phyloP scores from a whole-genome alignment of 2,329 filamentous ascomycete species.

The Venturia pyrina region DNA sequence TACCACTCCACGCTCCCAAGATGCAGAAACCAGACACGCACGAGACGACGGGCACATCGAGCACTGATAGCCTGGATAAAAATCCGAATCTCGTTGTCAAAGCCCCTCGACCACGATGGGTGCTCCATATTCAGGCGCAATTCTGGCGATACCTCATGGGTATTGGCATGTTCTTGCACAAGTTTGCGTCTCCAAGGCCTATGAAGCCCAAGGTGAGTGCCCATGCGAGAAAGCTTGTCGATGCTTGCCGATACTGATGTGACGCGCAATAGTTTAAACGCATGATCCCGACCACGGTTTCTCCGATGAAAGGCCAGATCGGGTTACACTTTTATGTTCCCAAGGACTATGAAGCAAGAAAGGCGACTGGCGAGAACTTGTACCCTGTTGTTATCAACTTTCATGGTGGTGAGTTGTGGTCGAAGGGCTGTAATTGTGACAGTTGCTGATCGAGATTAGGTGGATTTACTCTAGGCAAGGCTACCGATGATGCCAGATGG shows the following conservation, averaged over 20 bases:
- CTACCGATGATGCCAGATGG: conserved; percentile 53
- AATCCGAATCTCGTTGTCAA: background rate
- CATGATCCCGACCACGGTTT: conserved; percentile 42
- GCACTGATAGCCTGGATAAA: background rate
- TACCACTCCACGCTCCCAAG: background rate
- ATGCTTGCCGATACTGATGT: background rate
- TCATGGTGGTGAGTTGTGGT: conserved; percentile 11
- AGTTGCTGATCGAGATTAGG: conserved; percentile 26
- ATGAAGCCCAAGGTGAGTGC: conserved; percentile 35
- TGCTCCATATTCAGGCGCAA: conserved; percentile 52
- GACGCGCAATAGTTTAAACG: conserved; percentile 40
- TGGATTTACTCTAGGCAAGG: conserved; percentile 50
- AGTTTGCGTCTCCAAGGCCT: conserved; percentile 49
- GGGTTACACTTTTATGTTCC: conserved; percentile 54
- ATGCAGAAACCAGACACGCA: background rate
- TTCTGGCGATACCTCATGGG: conserved; percentile 60
- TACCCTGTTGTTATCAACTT: conserved; percentile 14
- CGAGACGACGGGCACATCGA: background rate
- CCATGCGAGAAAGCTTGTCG: background rate
- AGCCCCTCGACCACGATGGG: conserved; percentile 39
- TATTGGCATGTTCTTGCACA: conserved; percentile 60
- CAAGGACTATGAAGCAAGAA: conserved; percentile 30
- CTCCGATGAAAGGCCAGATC: conserved; percentile 36
- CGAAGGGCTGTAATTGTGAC: background rate
- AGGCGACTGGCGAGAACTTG: background rate